These are phyloP conservation scores for Psidium friedrichsthalianum DNA, from an alignment of 345 rosid genomes.

Conservation along the genomic window DNA sequence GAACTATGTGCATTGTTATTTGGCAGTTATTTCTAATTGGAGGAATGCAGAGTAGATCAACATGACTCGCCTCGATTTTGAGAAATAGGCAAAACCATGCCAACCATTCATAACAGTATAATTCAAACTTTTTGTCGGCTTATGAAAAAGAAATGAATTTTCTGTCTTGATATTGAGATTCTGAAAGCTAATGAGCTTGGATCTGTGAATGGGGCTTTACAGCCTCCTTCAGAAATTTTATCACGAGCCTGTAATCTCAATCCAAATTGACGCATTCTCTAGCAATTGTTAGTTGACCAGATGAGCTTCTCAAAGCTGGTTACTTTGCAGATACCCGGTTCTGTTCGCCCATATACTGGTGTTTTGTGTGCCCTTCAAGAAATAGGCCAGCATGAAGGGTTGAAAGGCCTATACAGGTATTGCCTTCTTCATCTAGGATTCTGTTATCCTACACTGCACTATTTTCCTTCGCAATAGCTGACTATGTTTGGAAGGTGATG, in stretches of 20 bases:
- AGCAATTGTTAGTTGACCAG: not conserved
- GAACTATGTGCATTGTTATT: not conserved
- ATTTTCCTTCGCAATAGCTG: not conserved
- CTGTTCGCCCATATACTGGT: slow-evolving; percentile 37
- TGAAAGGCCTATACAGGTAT: slow-evolving; percentile 80
- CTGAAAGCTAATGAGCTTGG: not conserved
- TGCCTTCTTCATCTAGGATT: not conserved
- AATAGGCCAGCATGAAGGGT: slow-evolving; percentile 62
- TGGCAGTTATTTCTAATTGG: not conserved
- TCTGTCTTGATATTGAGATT: not conserved
- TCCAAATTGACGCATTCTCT: not conserved
- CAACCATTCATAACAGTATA: not conserved
- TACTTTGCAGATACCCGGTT: slow-evolving; percentile 66
- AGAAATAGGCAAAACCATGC: not conserved
- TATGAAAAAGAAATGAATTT: not conserved
- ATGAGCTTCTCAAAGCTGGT: not conserved
- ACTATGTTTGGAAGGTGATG: not conserved
- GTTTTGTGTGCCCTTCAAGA: slow-evolving; percentile 55
- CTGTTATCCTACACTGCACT: not conserved
- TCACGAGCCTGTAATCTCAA: not conserved
- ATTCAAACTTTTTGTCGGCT: not conserved
- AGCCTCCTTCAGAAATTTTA: not conserved
- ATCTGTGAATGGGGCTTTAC: not conserved
- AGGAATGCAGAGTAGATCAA: not conserved
- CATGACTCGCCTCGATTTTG: not conserved